Evolutionary conservation across 495 filamentous ascomycete genomes (phyloP), one percentile per base, ranked within the genome.

Genomic region (Penicillium angulare): DNA sequence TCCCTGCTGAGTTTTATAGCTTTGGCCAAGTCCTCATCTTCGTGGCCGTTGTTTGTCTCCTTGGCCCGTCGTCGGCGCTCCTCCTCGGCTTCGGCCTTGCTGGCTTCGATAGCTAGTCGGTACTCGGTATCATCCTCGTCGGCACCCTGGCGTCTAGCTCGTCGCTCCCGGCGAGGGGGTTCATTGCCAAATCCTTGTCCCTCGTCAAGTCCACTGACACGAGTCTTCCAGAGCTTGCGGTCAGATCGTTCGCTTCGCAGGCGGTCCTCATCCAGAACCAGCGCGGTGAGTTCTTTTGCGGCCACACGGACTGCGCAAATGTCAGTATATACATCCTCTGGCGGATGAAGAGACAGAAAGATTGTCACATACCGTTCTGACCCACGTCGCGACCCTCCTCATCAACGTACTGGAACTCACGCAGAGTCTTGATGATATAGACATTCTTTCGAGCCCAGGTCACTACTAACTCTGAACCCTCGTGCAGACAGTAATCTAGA

Each of bases 381-480:
- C 95, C 95, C 31, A 97, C 95, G 67, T 99, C 95, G 49, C 86
- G 79, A 35, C 89, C 86, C 47, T 97, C 93, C 58, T 97, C 95
- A 55, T 99, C 95, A 18, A 97, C 81, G 66, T 96, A 90, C 63
- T 89, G 85, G 57, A 99, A 99, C 69, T 99, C 95, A 59, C 95
- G 85, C 65, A 99, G 67, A 12, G 95, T 99, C 74, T 97, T 97
- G 79, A 99, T 95, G 68, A 97, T 90, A 71, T 93, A 99, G 60
- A 96, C 86, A 64, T 96, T 97, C 76, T 96, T 93, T 54, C 91
- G 86, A 35, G 92, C 92, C 95, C 95, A 97, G 2, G 92, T 96
- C 22, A 99, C 95, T 24, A 97, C 90, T 55, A 96, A 72, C 72
- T 97, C 95, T 0, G 90, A 95, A 6, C 95, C 95, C 66, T 99